A percentile compares a stretch with the other conserved stretches of the same genome.
Conservation (phyloP, 2,329 filamentous ascomycete species). For the Phialocephala sp. region DNA sequence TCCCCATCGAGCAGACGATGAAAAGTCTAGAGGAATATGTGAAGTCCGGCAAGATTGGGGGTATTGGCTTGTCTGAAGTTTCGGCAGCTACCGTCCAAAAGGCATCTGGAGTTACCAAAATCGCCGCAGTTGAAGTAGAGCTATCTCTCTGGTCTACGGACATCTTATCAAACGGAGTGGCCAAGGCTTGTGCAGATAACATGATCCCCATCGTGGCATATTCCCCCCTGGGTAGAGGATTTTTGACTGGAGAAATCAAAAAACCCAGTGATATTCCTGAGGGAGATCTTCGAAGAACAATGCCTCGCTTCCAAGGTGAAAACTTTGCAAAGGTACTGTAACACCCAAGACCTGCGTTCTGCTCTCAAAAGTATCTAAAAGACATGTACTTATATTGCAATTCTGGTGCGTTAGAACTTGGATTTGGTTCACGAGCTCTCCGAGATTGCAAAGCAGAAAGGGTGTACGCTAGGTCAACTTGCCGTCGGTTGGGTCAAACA, state of each 20-base stretch:
- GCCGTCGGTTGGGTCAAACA: conserved; percentile 62
- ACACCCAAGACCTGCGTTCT: too few relatives aligned
- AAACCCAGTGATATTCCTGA: conserved; percentile 59
- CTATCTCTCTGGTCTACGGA: conserved; percentile 48
- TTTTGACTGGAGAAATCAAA: conserved; percentile 57
- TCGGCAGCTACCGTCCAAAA: conserved; percentile 49
- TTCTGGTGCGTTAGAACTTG: conserved; percentile 53
- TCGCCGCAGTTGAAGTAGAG: conserved; percentile 55
- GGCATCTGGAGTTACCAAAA: conserved; percentile 47
- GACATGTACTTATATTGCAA: too few relatives aligned
- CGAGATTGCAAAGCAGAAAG: conserved; percentile 63
- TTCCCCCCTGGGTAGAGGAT: conserved; percentile 67
- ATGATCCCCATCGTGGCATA: conserved; percentile 75
- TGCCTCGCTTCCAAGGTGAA: conserved; percentile 66
- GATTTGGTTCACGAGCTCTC: conserved; percentile 63
- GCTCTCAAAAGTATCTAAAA: too few relatives aligned
- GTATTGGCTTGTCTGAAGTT: conserved; percentile 51
- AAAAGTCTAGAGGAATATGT: conserved; percentile 46
- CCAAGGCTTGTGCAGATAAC: conserved; percentile 61
- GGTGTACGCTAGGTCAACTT: conserved; percentile 65
- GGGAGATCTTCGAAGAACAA: conserved; percentile 55
- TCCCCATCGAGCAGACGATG: conserved; percentile 48
- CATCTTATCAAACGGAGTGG: conserved; percentile 47
- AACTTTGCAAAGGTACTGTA: conserved; percentile 56
- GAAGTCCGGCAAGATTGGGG: conserved; percentile 51